Evolutionary conservation across 140 eudicot species (phyloP).

Genomic region (Bidens hawaiensis): DNA sequence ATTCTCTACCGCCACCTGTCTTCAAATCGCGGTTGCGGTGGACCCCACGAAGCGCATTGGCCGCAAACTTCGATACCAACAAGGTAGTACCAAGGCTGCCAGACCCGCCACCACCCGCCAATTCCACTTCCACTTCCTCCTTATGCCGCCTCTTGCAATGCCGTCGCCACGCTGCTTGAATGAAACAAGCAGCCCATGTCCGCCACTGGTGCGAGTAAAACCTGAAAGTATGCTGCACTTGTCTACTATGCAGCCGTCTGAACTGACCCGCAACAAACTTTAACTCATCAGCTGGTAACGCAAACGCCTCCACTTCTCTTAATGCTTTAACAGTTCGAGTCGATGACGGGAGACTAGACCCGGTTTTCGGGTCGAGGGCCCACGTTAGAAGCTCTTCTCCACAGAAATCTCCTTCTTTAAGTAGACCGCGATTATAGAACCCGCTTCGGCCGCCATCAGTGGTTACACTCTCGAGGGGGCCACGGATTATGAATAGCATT

Average conservation of each 20-base stretch:
- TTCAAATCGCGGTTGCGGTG: conserved; percentile 58
- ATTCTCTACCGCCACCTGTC: conserved; percentile 48
- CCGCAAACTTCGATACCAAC: conserved; percentile 70
- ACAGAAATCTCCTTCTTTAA: conserved; percentile 86
- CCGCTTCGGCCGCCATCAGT: conserved; percentile 87
- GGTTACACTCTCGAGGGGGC: conserved; percentile 80
- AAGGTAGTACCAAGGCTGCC: conserved; percentile 65
- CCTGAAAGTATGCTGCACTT: conserved; percentile 88
- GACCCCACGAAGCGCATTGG: conserved; percentile 75
- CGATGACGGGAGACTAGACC: conserved; percentile 67
- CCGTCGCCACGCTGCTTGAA: conserved; percentile 82
- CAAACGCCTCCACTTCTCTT: conserved; percentile 85
- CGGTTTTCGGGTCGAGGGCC: conserved; percentile 81
- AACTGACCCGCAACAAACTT: conserved; percentile 82
- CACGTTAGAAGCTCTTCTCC: conserved; percentile 92
- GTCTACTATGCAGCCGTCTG: conserved; percentile 81
- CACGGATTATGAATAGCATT: conserved; percentile 82
- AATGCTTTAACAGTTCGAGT: conserved; percentile 76
- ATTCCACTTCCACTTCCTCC: conserved; percentile 47
- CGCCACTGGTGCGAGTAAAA: conserved; percentile 86
- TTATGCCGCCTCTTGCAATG: conserved; percentile 52
- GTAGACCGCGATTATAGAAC: conserved; percentile 62
- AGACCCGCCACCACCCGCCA: conserved; percentile 39
- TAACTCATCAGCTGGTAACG: conserved; percentile 69
- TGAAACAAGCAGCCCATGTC: conserved; percentile 87